phyloP scores from a whole-genome alignment of 2,329 filamentous ascomycete genomes.

The Pleurostoma richardsiae region DNA sequence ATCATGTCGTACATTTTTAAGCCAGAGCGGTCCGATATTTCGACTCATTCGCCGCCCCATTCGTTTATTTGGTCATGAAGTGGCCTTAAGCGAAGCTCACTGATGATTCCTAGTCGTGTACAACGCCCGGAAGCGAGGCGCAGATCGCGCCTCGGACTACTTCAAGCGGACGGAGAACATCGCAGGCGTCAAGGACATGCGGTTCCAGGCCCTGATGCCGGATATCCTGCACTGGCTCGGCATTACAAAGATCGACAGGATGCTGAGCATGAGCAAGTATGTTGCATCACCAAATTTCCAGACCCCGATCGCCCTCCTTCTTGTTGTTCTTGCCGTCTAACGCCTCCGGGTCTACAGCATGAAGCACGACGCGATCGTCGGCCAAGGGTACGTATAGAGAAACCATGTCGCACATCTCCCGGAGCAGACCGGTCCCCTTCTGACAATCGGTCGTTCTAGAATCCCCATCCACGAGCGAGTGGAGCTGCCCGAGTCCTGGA shows the following conservation, averaged over 20 bases:
- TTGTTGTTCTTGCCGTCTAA: background rate
- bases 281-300: slow-evolving; percentile 21
- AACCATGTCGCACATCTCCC: background rate
- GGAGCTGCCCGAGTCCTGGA: slow-evolving; percentile 88
- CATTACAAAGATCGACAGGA: slow-evolving; percentile 96
- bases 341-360: slow-evolving; percentile 48
- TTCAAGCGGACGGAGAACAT: slow-evolving; percentile 98
- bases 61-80: too few species aligned
- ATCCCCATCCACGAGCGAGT: slow-evolving; percentile 87
- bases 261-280: slow-evolving; percentile 97
- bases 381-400: slow-evolving; percentile 54
- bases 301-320: too few species aligned
- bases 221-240: slow-evolving; percentile 97
- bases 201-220: slow-evolving; percentile 97
- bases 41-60: too few species aligned
- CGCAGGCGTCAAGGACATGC: slow-evolving; percentile 93
- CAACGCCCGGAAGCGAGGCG: slow-evolving; percentile 75
- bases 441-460: slow-evolving; percentile 24
- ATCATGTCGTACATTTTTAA: too few species aligned
- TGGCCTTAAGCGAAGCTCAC: slow-evolving; percentile 9
- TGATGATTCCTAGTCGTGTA: slow-evolving; percentile 48
- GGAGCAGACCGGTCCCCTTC: too few species aligned
- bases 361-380: slow-evolving; percentile 87
- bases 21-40: too few species aligned
- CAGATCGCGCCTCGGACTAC: slow-evolving; percentile 82